Evolutionary conservation across 139 green algal genomes (phyloP), one percentile per base, ranked within the genome.

Genomic region (Ostreobium quekettii): DNA sequence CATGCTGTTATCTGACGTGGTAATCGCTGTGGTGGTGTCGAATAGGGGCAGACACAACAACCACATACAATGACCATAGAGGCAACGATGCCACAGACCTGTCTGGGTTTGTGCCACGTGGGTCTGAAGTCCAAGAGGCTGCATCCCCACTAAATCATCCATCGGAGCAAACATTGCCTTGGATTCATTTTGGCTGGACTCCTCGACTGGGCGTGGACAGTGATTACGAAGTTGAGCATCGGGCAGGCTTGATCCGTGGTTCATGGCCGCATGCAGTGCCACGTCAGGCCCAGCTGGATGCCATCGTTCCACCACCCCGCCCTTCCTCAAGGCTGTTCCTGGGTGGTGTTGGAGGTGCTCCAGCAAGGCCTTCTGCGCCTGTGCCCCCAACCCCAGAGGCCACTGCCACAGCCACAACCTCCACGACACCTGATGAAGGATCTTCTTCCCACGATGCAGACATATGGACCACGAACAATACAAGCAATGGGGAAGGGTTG

Each of bases 401-500:
- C 19, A 26, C 15, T 53, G 42, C 19, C 19, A 26, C 42, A 53
- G 42, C 42, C 42, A 53, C 42, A 11, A 19, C 15, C 42, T 26
- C 42, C 19, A 19, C 15, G 42, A 11, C 42, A 19, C 11, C 42
- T 53, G 42, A 19, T 26, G 19, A 11, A 26, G 42, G 42, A 19
- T 53, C 42, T 26, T 53, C 42, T 53, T 53, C 42, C 42, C 42
- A n/a, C n/a, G n/a, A 53, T 53, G 42, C 42, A 53, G 19, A 53
- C 42, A 11, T 11, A 53, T 11, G 15, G 42, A 53, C 42, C 42
- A 26, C 42, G 15, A 53, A 53, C 19, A 53, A 11, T 53, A 53
- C 15, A 19, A 19, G 11, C 42, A 19, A 53, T 26, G 15, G 42
- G 15, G 19, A 11, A 53, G 42, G 15, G 19, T 26, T 19, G 19